phyloP scores from a whole-genome alignment of 257 asterid species.

The Solanum chiquidenum region DNA sequence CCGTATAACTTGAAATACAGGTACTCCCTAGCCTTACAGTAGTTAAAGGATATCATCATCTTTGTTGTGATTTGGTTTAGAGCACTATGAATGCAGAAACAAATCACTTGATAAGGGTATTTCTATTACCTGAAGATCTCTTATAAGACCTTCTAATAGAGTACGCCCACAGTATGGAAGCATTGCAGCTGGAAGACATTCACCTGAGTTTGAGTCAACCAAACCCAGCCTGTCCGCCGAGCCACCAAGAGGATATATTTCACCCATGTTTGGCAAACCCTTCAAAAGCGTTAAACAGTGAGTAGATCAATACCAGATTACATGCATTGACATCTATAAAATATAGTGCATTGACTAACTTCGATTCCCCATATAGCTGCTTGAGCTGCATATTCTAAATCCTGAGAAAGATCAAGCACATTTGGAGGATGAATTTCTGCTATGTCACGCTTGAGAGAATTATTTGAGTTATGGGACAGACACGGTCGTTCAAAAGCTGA shows the following conservation, averaged over 20 bases:
- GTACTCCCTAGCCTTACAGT: slow-evolving; percentile 88
- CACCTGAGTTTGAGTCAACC: slow-evolving; percentile 78
- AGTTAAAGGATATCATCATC: slow-evolving; percentile 17
- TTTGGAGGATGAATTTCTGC: slow-evolving; percentile 80
- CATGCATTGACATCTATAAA: background rate
- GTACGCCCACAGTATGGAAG: slow-evolving; percentile 96
- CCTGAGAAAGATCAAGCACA: slow-evolving; percentile 74
- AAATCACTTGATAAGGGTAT: background rate
- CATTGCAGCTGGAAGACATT: slow-evolving; percentile 99
- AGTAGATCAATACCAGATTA: slow-evolving; percentile 14
- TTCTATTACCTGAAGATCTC: slow-evolving; percentile 88
- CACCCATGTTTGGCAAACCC: slow-evolving; percentile 98
- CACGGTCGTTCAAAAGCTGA: slow-evolving; percentile 40
- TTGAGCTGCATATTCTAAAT: slow-evolving; percentile 71
- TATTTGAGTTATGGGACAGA: slow-evolving; percentile 39
- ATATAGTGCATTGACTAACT: slow-evolving; percentile 42
- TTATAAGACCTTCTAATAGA: slow-evolving; percentile 87
- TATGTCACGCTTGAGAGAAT: slow-evolving; percentile 27
- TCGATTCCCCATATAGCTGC: slow-evolving; percentile 97
- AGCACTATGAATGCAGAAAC: background rate
- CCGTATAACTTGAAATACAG: slow-evolving; percentile 89
- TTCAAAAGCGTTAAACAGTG: slow-evolving; percentile 38
- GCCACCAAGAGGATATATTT: slow-evolving; percentile 98
- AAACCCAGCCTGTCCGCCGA: slow-evolving; percentile 96
- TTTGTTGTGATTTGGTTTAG: slow-evolving; percentile 1